Evolutionary conservation across 768 basidiomycete genomes (phyloP), one percentile per base, ranked within the genome.

Genomic region (Zangia roseola): DNA sequence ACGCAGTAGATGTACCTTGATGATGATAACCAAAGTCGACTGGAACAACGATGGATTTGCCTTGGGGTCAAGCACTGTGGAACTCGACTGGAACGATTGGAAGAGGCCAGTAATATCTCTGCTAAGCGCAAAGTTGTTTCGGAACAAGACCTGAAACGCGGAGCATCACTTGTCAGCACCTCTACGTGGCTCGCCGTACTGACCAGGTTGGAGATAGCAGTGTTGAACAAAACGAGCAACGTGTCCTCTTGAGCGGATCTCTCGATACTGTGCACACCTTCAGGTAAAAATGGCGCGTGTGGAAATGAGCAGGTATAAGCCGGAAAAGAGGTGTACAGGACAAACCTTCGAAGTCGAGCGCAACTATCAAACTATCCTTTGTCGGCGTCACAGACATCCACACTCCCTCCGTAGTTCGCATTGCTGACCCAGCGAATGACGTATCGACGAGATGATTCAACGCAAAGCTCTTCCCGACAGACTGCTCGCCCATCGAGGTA

Each of bases 331-430:
- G 23, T 31, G 6, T 4, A 17, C 2, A 0, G 0, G 9, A 49
- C 55, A 0, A 8, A 74, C 83, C 83, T 73, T 84, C 83, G 38
- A 84, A 84, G 53, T 84, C 83, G 6, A 84, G 71, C 4, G 82
- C 76, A 1, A 84, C 81, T 10, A 84, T 67, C 10, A 84, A 56
- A 0, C 63, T 63, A 20, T 81, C 75, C 40, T 75, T 67, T 0
- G 82, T 83, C 0, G 83, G 83, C 2, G 82, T 82, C 8, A 80
- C 79, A 1, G 82, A 83, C 75, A 84, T 78, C 83, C 82, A 84
- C 2, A 83, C 80, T 5, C 82, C 82, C 66, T 82, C 80, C 58
- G 79, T 84, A 9, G 81, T 83, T n/a, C 80, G 68, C 80, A 84
- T 82, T 0, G 82, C 83, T 9, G 75, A 79, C 1, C 83, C 83